Base-by-base conservation (phyloP, 2,329 filamentous ascomycete genomes). In the Neoscytalidium dimidiatum region DNA sequence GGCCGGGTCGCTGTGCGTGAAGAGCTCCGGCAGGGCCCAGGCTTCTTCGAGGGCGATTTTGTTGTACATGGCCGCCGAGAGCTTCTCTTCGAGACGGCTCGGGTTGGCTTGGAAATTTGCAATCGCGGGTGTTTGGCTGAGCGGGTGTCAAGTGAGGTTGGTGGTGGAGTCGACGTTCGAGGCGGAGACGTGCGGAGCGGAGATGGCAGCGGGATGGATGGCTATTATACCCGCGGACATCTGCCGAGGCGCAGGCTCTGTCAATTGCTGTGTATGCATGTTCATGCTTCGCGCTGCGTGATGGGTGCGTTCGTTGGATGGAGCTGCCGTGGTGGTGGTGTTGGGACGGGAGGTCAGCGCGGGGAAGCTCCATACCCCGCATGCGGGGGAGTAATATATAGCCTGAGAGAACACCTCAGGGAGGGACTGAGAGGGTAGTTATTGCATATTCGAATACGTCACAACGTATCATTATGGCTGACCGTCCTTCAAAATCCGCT, bases 1-100 rank as follows among this genome's bases (percentile, higher is more conserved):
- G 17, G 38, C 8, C 1, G 56, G 38, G 41, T 60, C 56, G 56
- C 19, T 26, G 56, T 33, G 23, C 1, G 21, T 3, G 33, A 57
- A 29, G 14, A 21, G 6, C 3, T 41, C 21, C 4, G 56, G 56
- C 26, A 46, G 23, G 26, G 56, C 41, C 26, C 38, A 60, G 56
- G 56, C 41, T 60, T 60, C 56, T 11, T 60, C 41, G 56, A 60
- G 56, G 56, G 56, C 56, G 28, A 60, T 60, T 60, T 60, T 60
- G 41, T n/a, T 17, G 56, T 60, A n/a, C 56, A 60, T 33, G 17
- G 19, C 26, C 14, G 33, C 8, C 2, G 3, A 14, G 8, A 14
- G 8, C 14, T 35, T 35, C 14, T 35, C 14, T 35, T 35, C n/a
- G n/a, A n/a, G n/a, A n/a, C n/a, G n/a, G n/a, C n/a, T n/a, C n/a